Evolutionary conservation across 177 flowering plant species (phyloP).

Genomic region (Vitis hybrid): DNA sequence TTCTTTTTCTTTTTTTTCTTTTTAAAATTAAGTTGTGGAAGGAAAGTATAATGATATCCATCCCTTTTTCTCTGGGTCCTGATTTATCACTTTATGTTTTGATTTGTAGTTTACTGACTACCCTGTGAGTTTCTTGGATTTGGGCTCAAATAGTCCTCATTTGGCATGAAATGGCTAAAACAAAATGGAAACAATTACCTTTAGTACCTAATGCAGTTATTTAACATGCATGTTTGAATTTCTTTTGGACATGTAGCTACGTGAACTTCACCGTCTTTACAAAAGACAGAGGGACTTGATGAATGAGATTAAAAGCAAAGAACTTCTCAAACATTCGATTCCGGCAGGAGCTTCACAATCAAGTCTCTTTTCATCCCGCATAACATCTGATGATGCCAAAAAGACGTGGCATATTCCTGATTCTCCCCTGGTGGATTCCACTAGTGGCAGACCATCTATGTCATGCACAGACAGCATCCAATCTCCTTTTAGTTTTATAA

Average conservation of each 20-base stretch:
- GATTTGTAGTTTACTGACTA: background rate
- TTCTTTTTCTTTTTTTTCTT: background rate
- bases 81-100: background rate
- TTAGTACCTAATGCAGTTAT: background rate
- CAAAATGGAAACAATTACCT: background rate
- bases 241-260: conserved; percentile 30
- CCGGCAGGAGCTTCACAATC: conserved; percentile 22
- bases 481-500: conserved; percentile 13
- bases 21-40: background rate
- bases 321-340: conserved; percentile 3
- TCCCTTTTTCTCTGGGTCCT: background rate
- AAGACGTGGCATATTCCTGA: conserved; percentile 12
- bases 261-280: conserved; percentile 60
- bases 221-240: conserved; percentile 2
- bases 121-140: background rate
- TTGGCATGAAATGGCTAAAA: background rate
- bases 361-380: conserved; percentile 11
- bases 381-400: conserved; percentile 17
- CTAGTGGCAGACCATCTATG: conserved; percentile 7
- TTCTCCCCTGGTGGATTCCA: conserved; percentile 6
- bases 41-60: background rate
- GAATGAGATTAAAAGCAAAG: conserved; percentile 34
- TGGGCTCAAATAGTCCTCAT: background rate
- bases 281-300: conserved; percentile 48
- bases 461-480: conserved; percentile 12